These are phyloP conservation scores for Gossypium trilobum DNA, from an alignment of 441 rosid species.

Conservation along the genomic window DNA sequence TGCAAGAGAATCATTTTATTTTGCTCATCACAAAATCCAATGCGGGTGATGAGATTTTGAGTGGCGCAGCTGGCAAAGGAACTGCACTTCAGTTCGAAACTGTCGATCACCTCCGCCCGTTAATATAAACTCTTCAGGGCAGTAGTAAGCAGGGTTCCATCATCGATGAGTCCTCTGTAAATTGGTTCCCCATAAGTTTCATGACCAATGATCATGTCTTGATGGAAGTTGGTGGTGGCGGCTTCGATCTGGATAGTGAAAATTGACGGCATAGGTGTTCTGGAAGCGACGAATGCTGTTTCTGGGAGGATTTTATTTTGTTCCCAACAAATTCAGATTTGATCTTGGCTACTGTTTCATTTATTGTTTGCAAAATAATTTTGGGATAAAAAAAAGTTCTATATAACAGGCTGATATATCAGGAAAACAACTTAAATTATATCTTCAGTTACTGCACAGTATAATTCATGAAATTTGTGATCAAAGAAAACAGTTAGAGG, in stretches of 20 bases:
- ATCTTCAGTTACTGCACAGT: no score
- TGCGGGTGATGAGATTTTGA: conserved; percentile 27
- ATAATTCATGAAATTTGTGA: no score
- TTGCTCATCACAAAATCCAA: conserved; percentile 24
- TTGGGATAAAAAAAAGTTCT: no score
- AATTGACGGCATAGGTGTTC: conserved; percentile 18
- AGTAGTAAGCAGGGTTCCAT: conserved; percentile 5
- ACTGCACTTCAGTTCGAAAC: conserved; percentile 22
- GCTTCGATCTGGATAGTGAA: conserved; percentile 23
- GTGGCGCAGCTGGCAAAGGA: conserved; percentile 35
- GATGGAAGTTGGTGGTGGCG: conserved; percentile 30
- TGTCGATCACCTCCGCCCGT: conserved; percentile 6
- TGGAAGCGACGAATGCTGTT: neutral
- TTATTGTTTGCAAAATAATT: no score
- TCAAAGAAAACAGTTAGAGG: no score
- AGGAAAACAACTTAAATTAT: no score
- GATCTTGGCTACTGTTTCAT: no score
- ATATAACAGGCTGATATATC: no score
- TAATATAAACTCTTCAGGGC: no score
- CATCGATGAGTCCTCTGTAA: conserved; percentile 18
- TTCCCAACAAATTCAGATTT: no score
- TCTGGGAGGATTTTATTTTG: no score
- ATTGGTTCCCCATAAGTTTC: conserved; percentile 10
- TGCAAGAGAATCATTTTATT: conserved; percentile 20
- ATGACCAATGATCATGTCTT: conserved; percentile 20